Evolutionary conservation across 31 red algal species (phyloP).

Genomic region (Asparagopsis taxiformis): DNA sequence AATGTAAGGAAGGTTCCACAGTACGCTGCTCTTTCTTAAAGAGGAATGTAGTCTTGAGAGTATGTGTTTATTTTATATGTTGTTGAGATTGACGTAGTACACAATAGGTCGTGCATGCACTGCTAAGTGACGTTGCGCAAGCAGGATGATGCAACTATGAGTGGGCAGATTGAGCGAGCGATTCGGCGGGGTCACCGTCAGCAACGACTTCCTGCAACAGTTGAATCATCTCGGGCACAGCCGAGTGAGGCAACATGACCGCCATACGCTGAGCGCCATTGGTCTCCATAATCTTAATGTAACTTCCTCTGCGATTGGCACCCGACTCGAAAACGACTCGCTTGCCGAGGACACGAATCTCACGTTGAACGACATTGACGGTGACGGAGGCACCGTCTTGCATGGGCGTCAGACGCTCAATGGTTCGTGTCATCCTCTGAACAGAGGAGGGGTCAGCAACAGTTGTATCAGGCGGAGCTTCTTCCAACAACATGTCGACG

Average conservation of each 20-base stretch:
- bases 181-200: slow-evolving; percentile 49
- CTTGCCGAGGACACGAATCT: slow-evolving; percentile 64
- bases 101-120: background rate
- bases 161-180: slow-evolving; percentile 18
- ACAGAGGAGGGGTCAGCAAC: slow-evolving; percentile 55
- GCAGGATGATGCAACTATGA: background rate
- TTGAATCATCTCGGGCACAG: slow-evolving; percentile 53
- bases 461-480: slow-evolving; percentile 42
- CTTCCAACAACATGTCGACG: slow-evolving; percentile 47
- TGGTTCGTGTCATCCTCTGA: slow-evolving; percentile 45
- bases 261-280: slow-evolving; percentile 38
- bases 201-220: slow-evolving; percentile 47
- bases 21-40: slow-evolving; percentile 23
- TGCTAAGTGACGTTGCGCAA: slow-evolving; percentile 1
- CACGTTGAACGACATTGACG: slow-evolving; percentile 43
- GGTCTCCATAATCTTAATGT: slow-evolving; percentile 62
- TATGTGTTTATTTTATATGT: background rate
- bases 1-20: slow-evolving; percentile 19
- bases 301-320: slow-evolving; percentile 61
- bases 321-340: slow-evolving; percentile 62
- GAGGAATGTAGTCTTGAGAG: slow-evolving; percentile 9
- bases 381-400: slow-evolving; percentile 42
- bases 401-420: slow-evolving; percentile 40
- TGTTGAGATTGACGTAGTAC: background rate
- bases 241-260: slow-evolving; percentile 46